Evolutionary conservation across 208 protist species (phyloP), one percentile per base, ranked within the genome.

Genomic region (Trypanosoma avium): DNA sequence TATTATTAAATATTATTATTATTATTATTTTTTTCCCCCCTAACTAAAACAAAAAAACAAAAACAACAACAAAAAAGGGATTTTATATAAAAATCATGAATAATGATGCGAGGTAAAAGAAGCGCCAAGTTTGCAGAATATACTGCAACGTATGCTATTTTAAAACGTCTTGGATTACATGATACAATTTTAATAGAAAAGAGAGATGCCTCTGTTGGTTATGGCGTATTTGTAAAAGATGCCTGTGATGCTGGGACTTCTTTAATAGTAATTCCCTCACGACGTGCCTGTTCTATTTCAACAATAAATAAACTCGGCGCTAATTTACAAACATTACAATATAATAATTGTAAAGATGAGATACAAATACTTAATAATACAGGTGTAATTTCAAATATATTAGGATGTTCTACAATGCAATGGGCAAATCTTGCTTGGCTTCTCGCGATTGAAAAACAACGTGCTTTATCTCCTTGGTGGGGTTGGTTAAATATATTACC

Each of bases 51-150:
- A 2, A 29, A 50, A 15, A 3, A 1, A 21, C 17, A 50, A n/a
- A 1, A n/a, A 24, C 1, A 42, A 2, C 2, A 42, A 42, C 3
- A 42, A 42, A 42, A 38, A 38, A 38, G 10, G 33, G 4, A 38
- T 38, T 13, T 4, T 26, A 5, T 50, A 7, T 24, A 55, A 36
- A 55, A 27, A 36, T 17, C 24, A 30, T 43, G 10, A 63, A 63
- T 50, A 22, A 22, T 32, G 9, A 82, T 79, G 72, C 76, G 76
- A 73, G 53, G 74, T 21, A 36, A 75, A 17, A 71, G 89, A 0
- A 83, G 79, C 2, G 79, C 82, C 26, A 93, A 92, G 60, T 79
- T 96, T 35, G 84, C 90, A 0, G 86, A 96, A 69, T 96, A 92
- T 62, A 62, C 86, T 12, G 81, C 90, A 56, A 96, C 90, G 9